Evolutionary conservation across 2,329 filamentous ascomycete species (phyloP).

Genomic region (Microsporum ferrugineum): DNA sequence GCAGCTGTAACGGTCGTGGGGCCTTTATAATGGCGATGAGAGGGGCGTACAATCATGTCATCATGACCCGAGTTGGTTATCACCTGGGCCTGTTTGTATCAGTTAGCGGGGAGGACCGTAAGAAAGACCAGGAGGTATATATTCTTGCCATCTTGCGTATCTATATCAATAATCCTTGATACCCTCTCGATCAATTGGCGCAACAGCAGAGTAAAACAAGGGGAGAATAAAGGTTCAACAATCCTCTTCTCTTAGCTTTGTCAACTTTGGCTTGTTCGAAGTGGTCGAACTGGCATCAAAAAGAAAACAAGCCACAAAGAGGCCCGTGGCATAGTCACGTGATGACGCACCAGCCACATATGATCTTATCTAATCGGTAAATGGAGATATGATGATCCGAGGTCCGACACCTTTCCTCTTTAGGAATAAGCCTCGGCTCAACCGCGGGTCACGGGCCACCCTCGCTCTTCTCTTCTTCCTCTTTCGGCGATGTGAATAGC

Average conservation of each 20-base stretch:
- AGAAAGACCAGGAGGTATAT: neutral
- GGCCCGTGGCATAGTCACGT: neutral
- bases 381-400: neutral
- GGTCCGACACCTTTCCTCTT: neutral
- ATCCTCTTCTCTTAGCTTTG: too few species aligned
- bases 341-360: neutral
- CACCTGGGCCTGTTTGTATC: slow-evolving; percentile 52
- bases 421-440: neutral
- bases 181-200: neutral
- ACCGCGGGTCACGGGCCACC: neutral
- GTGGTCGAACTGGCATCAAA: neutral
- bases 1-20: neutral
- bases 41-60: slow-evolving; percentile 90
- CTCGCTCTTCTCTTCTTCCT: neutral
- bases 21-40: too few species aligned
- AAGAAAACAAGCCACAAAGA: neutral
- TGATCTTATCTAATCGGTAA: neutral
- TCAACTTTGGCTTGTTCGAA: neutral
- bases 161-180: neutral
- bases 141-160: neutral
- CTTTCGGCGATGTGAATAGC: neutral
- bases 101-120: slow-evolving; percentile 2
- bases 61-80: slow-evolving; percentile 84
- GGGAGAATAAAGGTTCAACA: neutral
- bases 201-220: neutral